phyloP scores from a whole-genome alignment of 768 basidiomycete genomes.

The Suillus ampliporus region DNA sequence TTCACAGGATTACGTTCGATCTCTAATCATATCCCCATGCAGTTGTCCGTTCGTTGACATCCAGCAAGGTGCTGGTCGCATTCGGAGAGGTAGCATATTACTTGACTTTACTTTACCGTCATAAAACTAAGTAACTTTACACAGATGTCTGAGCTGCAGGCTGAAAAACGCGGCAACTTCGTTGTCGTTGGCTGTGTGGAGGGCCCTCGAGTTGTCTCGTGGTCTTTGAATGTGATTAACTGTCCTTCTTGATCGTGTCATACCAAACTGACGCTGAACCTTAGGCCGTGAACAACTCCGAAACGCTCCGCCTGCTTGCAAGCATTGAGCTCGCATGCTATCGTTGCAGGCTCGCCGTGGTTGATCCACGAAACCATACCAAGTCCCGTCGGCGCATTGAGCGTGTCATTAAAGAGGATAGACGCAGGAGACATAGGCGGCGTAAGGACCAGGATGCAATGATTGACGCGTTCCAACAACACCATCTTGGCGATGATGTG shows the following conservation, averaged over 20 bases:
- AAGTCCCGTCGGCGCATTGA: slow-evolving; percentile 76
- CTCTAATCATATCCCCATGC: slow-evolving; percentile 16
- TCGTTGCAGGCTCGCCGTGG: slow-evolving; percentile 68
- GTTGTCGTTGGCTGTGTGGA: slow-evolving; percentile 84
- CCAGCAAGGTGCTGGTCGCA: slow-evolving; percentile 69
- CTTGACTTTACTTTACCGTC: not conserved
- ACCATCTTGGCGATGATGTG: slow-evolving; percentile 41
- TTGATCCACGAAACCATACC: slow-evolving; percentile 68
- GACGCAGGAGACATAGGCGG: slow-evolving; percentile 77
- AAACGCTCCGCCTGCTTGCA: slow-evolving; percentile 80
- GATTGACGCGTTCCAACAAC: slow-evolving; percentile 76
- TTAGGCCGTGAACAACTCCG: slow-evolving; percentile 82
- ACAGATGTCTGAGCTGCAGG: slow-evolving; percentile 74
- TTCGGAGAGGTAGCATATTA: slow-evolving; percentile 64
- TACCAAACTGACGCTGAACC: slow-evolving; percentile 17
- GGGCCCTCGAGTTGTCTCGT: slow-evolving; percentile 74
- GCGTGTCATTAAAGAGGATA: slow-evolving; percentile 84
- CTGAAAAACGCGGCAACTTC: slow-evolving; percentile 88
- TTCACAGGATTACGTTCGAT: slow-evolving; percentile 3
- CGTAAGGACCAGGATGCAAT: slow-evolving; percentile 86
- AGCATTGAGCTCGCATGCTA: slow-evolving; percentile 88
- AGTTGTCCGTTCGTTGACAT: slow-evolving; percentile 54
- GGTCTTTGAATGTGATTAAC: slow-evolving; percentile 77
- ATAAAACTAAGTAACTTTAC: slow-evolving; percentile 7
- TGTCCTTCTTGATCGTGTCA: slow-evolving; percentile 8